Evolutionary conservation across 768 basidiomycete genomes (phyloP), one percentile per base, ranked within the genome.

Genomic region (Trametes gibbosa): DNA sequence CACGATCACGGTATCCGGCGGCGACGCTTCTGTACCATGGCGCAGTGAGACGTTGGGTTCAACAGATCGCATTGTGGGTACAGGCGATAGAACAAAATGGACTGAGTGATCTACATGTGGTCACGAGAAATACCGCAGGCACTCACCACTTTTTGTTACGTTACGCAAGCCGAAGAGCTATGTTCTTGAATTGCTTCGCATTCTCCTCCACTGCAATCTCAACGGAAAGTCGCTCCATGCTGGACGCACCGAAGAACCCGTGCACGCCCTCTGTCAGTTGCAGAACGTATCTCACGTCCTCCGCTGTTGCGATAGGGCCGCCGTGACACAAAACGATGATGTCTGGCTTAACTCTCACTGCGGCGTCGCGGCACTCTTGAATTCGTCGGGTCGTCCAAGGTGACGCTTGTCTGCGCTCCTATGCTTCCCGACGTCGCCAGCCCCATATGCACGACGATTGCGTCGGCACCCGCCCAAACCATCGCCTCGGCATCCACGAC

Each of bases 401-500:
- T 62, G 16, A 65, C 63, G 37, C 49, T 42, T 24, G 63, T 65
- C 45, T 45, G 35, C 43, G 63, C 63, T 1, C 60, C 60, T 54
- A 65, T 65, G 61, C 63, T 65, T 29, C 63, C 63, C 19, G 60
- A 52, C 50, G 63, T 65, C 40, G 63, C 62, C 16, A 65, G 54
- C 29, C 63, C 63, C 63, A 65, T 65, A 24, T 65, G 63, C 42
- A 65, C 64, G 21, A 65, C 64, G 12, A 65, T 27, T 23, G 62
- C 61, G 47, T 65, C 64, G 25, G 64, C 61, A 16, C 64, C 64
- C 35, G 64, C 64, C 23, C 48, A 54, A 25, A 58, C 49, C 64
- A 65, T 65, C 19, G 58, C 64, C 35, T 50, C 61, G 35, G 64
- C 61, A 27, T 65, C 57, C 1, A 10, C 47, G 0, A 47, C 55